A percentile compares a stretch with the other conserved stretches of the same genome.
These are phyloP conservation scores for Aspergillus sp. DNA, from an alignment of 2,329 filamentous ascomycete species.

Conservation along the genomic window DNA sequence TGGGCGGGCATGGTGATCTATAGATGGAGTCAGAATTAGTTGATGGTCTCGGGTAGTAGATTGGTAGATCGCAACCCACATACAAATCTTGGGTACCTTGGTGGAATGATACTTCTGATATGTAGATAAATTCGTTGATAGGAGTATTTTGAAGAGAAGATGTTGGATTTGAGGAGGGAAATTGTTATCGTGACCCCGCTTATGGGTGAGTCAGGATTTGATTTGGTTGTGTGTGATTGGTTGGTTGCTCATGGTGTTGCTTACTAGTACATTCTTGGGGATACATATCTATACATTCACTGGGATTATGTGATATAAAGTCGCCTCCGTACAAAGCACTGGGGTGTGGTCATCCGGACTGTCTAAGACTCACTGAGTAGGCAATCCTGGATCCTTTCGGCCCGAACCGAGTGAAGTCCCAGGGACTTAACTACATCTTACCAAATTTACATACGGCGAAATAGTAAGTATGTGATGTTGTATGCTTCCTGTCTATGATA, in stretches of 20 bases:
- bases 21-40: background rate
- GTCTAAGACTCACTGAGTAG: too few species aligned
- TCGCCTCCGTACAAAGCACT: too few species aligned
- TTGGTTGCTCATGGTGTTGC: background rate
- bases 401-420: too few species aligned
- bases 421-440: too few species aligned
- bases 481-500: too few species aligned
- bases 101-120: background rate
- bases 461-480: too few species aligned
- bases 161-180: background rate
- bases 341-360: too few species aligned
- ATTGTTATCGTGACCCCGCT: background rate
- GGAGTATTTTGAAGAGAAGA: background rate
- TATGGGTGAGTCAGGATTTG: background rate
- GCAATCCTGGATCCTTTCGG: too few species aligned
- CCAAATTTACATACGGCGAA: too few species aligned
- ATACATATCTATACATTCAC: too few species aligned
- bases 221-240: background rate
- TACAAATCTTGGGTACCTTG: background rate
- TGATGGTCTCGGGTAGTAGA: background rate
- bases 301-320: too few species aligned
- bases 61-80: background rate
- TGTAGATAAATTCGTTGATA: background rate
- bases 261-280: background rate
- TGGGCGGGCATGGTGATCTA: constrained; percentile 16